phyloP scores from a whole-genome alignment of 2,329 filamentous ascomycete genomes.

The Bertia moriformis region DNA sequence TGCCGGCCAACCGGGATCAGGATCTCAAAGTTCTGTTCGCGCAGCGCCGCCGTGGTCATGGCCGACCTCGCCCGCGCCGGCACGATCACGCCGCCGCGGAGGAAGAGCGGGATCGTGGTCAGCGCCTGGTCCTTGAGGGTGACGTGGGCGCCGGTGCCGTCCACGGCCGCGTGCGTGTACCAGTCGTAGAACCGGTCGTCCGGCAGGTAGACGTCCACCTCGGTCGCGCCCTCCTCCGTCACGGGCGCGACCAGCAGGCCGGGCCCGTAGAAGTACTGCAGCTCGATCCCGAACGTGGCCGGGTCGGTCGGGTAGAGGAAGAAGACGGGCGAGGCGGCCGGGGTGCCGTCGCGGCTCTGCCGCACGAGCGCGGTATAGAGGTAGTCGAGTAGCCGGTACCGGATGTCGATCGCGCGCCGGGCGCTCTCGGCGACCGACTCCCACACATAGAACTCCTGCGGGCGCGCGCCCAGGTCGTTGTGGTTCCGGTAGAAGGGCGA shows the following conservation, averaged over 20 bases:
- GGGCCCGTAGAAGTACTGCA: slow-evolving; percentile 34
- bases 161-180: slow-evolving; percentile 29
- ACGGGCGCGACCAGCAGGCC: slow-evolving; percentile 33
- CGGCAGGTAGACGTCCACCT: slow-evolving; percentile 31
- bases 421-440: slow-evolving; percentile 45
- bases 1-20: slow-evolving; percentile 49
- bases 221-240: slow-evolving; percentile 24
- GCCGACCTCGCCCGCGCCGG: slow-evolving; percentile 38
- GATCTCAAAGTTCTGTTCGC: slow-evolving; percentile 55
- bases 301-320: slow-evolving; percentile 48
- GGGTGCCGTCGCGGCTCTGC: slow-evolving; percentile 45
- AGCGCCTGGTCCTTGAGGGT: slow-evolving; percentile 21
- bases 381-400: slow-evolving; percentile 67
- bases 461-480: slow-evolving; percentile 33
- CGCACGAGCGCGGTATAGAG: slow-evolving; percentile 58
- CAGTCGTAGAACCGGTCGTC: slow-evolving; percentile 32
- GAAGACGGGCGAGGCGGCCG: slow-evolving; percentile 56
- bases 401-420: slow-evolving; percentile 53
- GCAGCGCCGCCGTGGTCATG: slow-evolving; percentile 49
- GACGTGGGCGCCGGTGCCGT: slow-evolving; percentile 22
- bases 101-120: slow-evolving; percentile 49
- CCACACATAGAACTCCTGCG: slow-evolving; percentile 65
- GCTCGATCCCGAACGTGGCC: slow-evolving; percentile 27
- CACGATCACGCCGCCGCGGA: slow-evolving; percentile 51
- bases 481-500: slow-evolving; percentile 66